Evolutionary conservation across 805 yeast genomes (phyloP), one percentile per base, ranked within the genome.

Genomic region (Starmerella apis): DNA sequence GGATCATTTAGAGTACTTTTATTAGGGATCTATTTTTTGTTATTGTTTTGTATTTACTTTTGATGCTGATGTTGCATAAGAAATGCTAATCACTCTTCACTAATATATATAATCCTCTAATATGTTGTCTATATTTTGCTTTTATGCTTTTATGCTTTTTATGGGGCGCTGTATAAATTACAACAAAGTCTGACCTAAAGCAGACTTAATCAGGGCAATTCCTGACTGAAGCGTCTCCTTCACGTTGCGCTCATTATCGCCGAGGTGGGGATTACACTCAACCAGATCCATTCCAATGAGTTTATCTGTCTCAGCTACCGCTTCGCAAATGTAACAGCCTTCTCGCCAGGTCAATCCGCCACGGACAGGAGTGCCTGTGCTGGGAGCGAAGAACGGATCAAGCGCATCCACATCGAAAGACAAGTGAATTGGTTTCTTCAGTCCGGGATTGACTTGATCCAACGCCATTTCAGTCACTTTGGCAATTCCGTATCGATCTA

Each of bases 361-460:
- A 65, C 95, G 80, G 14, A 90, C 98, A 38, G 96, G 90, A 1
- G 98, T 92, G 48, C 98, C 98, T 1, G 98, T 90, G 35, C 96
- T 95, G 18, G 96, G 96, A 13, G 92, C 96, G 63, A 73, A 87
- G 54, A 79, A 74, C 43, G 97, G 97, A 68, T 90, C 98, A 51
- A 92, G 81, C 38, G 96, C 96, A 68, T 90, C 98, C 39, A 90
- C 96, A 64, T 90, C 98, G 65, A 88, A 90, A 24, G 94, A 82
- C 57, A 92, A 69, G 71, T 90, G 96, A 55, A 92, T 75, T 45
- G 98, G 97, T 13, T 75, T 68, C 48, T 74, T 70, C 19, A 78
- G 75, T 48, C 77, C 74, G 14, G 94, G 95, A 67, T 83, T 83
- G 59, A 92, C 71, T 25, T 75, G 74, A 55, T 80, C 78, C 52